A percentile compares a stretch with the other conserved stretches of the same genome.
phyloP scores from a whole-genome alignment of 1,139 yeast genomes.

The Saccharomyces hybrid region DNA sequence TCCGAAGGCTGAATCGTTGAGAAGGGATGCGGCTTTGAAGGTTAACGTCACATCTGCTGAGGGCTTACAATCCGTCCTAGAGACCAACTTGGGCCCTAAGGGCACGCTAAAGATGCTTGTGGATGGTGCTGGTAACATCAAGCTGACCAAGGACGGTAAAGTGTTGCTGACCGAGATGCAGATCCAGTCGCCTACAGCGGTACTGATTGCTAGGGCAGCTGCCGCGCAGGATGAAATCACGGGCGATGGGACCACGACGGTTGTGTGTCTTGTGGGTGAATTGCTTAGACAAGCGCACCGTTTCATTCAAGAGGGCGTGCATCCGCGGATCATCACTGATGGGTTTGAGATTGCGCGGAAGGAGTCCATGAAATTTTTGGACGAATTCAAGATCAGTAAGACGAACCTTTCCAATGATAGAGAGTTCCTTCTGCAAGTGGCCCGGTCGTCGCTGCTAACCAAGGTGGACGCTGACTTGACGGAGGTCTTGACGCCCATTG shows the following conservation, averaged over 20 bases:
- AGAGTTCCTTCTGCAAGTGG: conserved; percentile 84
- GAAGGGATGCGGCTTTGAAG: conserved; percentile 90
- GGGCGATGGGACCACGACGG: conserved; percentile 99
- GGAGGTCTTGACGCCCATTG: conserved; percentile 82
- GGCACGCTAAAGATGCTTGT: conserved; percentile 72
- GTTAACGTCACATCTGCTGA: conserved; percentile 96
- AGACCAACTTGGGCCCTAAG: conserved; percentile 91
- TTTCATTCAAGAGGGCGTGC: conserved; percentile 87
- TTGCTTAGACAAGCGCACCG: conserved; percentile 91
- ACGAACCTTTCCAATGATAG: conserved; percentile 48
- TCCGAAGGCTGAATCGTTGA: conserved; percentile 93
- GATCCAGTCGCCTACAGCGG: conserved; percentile 99
- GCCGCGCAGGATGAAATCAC: conserved; percentile 98
- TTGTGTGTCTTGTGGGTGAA: conserved; percentile 90
- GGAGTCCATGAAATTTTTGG: conserved; percentile 62
- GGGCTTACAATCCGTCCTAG: conserved; percentile 87
- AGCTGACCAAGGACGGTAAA: conserved; percentile 95
- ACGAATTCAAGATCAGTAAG: conserved; percentile 43
- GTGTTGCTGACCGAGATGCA: conserved; percentile 94
- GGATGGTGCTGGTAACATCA: conserved; percentile 93
- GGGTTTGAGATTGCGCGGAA: conserved; percentile 90
- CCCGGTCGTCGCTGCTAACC: conserved; percentile 81
- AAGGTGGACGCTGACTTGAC: conserved; percentile 73
- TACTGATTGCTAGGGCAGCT: conserved; percentile 97
- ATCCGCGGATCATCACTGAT: conserved; percentile 89